Evolutionary conservation across 768 basidiomycete species (phyloP).

Genomic region (Boletus vermiculosoides): DNA sequence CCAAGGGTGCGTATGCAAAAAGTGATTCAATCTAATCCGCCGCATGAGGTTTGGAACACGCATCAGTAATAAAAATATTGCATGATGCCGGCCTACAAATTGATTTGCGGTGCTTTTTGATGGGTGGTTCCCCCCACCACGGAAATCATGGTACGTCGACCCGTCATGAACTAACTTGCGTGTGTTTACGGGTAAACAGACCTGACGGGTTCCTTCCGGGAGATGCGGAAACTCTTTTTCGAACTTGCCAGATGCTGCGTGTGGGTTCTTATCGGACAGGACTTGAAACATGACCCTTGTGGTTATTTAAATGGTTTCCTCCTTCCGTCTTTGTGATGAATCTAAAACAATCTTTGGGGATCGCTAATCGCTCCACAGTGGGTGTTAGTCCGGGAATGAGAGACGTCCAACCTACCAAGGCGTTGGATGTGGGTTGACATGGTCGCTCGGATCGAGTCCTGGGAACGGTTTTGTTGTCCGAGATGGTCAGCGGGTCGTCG

Average conservation of each 20-base stretch:
- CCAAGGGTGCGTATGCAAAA: background rate
- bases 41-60: constrained; percentile 4
- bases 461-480: background rate
- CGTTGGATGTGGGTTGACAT: background rate
- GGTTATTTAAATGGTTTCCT: too few species aligned
- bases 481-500: background rate
- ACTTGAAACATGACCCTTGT: constrained; percentile 5
- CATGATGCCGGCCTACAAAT: background rate
- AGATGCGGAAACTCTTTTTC: background rate
- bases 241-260: background rate
- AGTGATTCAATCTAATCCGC: background rate
- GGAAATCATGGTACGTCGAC: constrained; percentile 2
- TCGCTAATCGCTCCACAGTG: background rate
- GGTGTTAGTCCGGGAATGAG: background rate
- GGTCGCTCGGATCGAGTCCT: background rate
- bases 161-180: background rate
- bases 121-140: background rate
- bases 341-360: constrained; percentile 1
- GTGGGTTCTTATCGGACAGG: constrained; percentile 10
- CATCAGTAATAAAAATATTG: background rate
- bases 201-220: background rate
- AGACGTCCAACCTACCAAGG: background rate
- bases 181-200: background rate
- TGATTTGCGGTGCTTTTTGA: background rate
- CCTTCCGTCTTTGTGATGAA: background rate